A percentile compares a stretch with the other conserved stretches of the same genome.
Evolutionary conservation across 352 stramenopile species (phyloP).

Genomic region (Phytophthora brassicae): DNA sequence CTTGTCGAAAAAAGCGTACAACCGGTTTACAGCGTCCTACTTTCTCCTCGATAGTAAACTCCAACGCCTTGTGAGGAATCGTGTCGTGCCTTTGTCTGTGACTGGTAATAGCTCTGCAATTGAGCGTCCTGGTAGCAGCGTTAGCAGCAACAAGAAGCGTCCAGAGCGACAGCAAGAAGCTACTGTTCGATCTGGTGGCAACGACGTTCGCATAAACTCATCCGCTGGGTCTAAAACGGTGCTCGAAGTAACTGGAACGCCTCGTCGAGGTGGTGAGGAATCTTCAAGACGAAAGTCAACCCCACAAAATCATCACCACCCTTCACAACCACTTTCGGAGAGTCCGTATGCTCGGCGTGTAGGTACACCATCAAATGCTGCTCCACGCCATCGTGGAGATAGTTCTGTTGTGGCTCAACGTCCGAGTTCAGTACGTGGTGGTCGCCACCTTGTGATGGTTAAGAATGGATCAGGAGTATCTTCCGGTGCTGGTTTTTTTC

Average conservation of each 20-base stretch:
- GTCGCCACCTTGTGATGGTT: conserved; percentile 50
- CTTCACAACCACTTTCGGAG: conserved; percentile 14
- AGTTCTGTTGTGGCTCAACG: conserved; percentile 16
- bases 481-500: conserved; percentile 13
- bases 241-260: conserved; percentile 1
- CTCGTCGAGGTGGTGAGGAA: conserved; percentile 10
- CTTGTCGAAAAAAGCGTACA: conserved; percentile 58
- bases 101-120: neutral
- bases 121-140: conserved; percentile 6
- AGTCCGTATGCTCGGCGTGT: conserved; percentile 15
- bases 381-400: conserved; percentile 5
- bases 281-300: conserved; percentile 14
- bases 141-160: conserved; percentile 16
- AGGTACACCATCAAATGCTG: conserved; percentile 13
- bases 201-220: conserved; percentile 7
- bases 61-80: conserved; percentile 42
- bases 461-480: conserved; percentile 21
- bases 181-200: conserved; percentile 13
- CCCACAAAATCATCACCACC: conserved; percentile 6
- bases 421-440: conserved; percentile 49
- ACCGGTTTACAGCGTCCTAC: conserved; percentile 74
- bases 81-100: conserved; percentile 4
- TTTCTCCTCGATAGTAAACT: conserved; percentile 73
- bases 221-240: conserved; percentile 4
- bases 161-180: conserved; percentile 13